These are phyloP conservation scores for Fusarium sp. DNA, from an alignment of 2,329 filamentous ascomycete genomes.

Conservation along the genomic window DNA sequence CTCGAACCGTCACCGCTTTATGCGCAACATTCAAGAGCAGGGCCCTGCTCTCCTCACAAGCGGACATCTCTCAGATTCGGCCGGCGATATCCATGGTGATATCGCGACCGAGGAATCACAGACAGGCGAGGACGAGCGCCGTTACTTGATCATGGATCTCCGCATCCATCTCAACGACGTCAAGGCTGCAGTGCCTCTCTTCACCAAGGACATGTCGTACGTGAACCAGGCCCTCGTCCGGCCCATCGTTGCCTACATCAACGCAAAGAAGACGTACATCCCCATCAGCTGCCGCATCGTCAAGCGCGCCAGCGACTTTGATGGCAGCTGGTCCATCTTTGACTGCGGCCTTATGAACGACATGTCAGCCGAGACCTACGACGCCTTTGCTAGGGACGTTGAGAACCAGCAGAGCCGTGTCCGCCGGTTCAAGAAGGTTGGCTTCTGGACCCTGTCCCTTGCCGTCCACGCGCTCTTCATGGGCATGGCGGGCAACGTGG, in stretches of 20 bases:
- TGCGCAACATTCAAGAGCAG: conserved; percentile 60
- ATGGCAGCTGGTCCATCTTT: conserved; percentile 94
- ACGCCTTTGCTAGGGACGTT: conserved; percentile 92
- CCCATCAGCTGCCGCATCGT: conserved; percentile 95
- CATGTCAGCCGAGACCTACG: conserved; percentile 91
- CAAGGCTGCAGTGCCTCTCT: conserved; percentile 90
- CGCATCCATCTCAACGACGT: conserved; percentile 96
- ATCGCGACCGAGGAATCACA: conserved; percentile 11
- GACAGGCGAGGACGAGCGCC: conserved; percentile 69
- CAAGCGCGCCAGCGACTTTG: conserved; percentile 88
- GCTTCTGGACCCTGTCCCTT: conserved; percentile 93
- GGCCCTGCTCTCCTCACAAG: conserved; percentile 45
- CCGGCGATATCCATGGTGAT: conserved; percentile 29
- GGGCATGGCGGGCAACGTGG: conserved; percentile 87
- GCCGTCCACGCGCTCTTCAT: conserved; percentile 95
- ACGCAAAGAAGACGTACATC: conserved; percentile 93
- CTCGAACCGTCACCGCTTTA: conserved; percentile 75
- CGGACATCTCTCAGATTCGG: conserved; percentile 50
- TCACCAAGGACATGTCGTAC: conserved; percentile 91
- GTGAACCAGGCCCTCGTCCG: conserved; percentile 95
- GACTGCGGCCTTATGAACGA: conserved; percentile 96
- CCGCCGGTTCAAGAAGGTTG: conserved; percentile 92
- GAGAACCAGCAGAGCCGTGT: conserved; percentile 88
- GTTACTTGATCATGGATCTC: conserved; percentile 92
- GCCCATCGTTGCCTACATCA: conserved; percentile 98